Evolutionary conservation across 768 basidiomycete species (phyloP).

Genomic region (Pholiota molesta): DNA sequence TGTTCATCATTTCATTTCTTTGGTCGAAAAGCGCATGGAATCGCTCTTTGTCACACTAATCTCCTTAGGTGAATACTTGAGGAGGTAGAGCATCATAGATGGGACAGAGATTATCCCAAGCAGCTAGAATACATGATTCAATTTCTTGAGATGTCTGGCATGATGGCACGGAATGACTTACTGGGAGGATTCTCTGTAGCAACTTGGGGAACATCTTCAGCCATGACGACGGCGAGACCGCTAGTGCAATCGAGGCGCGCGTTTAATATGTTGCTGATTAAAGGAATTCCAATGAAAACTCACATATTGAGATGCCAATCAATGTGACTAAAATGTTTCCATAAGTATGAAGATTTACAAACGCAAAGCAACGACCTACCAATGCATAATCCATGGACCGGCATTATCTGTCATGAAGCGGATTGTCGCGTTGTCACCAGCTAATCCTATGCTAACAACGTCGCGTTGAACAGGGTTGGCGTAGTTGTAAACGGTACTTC

Average conservation of each 20-base stretch:
- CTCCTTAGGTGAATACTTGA: constrained; percentile 1
- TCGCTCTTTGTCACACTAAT: no score
- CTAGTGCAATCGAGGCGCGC: neutral
- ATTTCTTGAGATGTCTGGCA: neutral
- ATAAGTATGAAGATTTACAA: neutral
- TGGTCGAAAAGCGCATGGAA: no score
- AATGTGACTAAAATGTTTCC: constrained; percentile 27
- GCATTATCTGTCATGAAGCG: constrained; percentile 67
- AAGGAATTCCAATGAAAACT: neutral
- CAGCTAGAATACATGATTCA: neutral
- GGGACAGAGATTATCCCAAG: constrained; percentile 37
- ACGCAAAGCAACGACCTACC: constrained; percentile 34
- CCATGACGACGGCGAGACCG: constrained; percentile 37
- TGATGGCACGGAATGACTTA: constrained; percentile 15
- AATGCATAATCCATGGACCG: constrained; percentile 51
- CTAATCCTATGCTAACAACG: constrained; percentile 34
- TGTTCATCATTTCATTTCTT: no score
- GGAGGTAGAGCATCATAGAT: constrained; percentile 22
- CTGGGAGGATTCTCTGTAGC: constrained; percentile 23
- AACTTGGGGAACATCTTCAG: constrained; percentile 33
- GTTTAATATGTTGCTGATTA: neutral
- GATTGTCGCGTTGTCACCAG: constrained; percentile 47
- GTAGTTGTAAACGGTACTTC: constrained; percentile 40
- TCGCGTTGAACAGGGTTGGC: constrained; percentile 52
- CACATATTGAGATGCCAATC: constrained; percentile 44